phyloP scores from a whole-genome alignment of 345 rosid genomes.

The Psidium friedrichsthalianum region DNA sequence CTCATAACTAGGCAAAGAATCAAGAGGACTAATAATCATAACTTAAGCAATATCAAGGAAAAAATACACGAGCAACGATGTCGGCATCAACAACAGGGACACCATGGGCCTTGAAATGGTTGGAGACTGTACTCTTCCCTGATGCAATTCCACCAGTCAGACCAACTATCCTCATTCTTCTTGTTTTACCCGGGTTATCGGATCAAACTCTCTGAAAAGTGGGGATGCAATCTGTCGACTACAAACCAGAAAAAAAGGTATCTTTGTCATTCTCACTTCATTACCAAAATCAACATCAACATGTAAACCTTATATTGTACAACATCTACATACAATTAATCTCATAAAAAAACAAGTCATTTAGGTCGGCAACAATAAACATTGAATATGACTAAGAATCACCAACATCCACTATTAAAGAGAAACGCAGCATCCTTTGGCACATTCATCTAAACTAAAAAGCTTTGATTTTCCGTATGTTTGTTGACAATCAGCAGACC shows the following conservation, averaged over 20 bases:
- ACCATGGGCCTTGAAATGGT: conserved; percentile 57
- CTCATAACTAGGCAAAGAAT: background rate
- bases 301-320: background rate
- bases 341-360: background rate
- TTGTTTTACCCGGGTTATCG: background rate
- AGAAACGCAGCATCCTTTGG: background rate
- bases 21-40: background rate
- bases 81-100: conserved; percentile 83
- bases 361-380: background rate
- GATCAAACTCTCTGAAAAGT: background rate
- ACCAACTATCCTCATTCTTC: conserved; percentile 66
- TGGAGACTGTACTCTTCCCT: conserved; percentile 84
- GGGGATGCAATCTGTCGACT: background rate
- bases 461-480: background rate
- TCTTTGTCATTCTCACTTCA: background rate
- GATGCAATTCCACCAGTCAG: conserved; percentile 89
- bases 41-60: background rate
- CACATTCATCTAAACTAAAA: background rate
- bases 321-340: background rate
- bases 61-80: conserved; percentile 57
- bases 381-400: background rate
- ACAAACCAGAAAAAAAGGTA: background rate
- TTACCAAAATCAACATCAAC: background rate
- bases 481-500: background rate
- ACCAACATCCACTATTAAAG: background rate